Percentiles rank a stretch among this genome's conserved stretches.
phyloP scores from a whole-genome alignment of 371 early-diverging fungal species.

The Rhizopus delemar region DNA sequence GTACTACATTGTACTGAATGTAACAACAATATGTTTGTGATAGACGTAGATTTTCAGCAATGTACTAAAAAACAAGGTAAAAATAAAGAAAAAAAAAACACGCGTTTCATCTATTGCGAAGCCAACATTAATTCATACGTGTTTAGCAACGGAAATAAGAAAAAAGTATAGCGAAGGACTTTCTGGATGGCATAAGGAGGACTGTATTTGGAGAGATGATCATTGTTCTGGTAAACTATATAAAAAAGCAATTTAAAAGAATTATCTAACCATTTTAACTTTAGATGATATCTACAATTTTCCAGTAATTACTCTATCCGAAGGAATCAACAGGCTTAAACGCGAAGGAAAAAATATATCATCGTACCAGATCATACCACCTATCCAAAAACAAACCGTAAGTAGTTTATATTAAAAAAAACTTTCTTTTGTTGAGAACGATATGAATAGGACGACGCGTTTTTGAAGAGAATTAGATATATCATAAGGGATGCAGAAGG shows the following conservation, averaged over 20 bases:
- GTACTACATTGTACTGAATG: slow-evolving; percentile 15
- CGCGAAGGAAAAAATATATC: slow-evolving; percentile 4
- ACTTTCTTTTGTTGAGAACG: background rate
- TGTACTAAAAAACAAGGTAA: slow-evolving; percentile 9
- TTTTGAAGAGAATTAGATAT: slow-evolving; percentile 3
- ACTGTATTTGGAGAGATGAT: slow-evolving; percentile 14
- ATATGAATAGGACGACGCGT: slow-evolving; percentile 8
- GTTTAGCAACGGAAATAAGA: background rate
- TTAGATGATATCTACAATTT: slow-evolving; percentile 6
- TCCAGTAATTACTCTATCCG: slow-evolving; percentile 5
- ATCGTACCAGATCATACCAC: background rate
- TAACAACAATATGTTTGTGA: slow-evolving; percentile 13
- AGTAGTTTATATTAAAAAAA: background rate
- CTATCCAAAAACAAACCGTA: background rate
- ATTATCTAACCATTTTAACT: no score
- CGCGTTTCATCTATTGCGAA: background rate
- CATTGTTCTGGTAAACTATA: slow-evolving; percentile 1
- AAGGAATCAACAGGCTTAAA: slow-evolving; percentile 9
- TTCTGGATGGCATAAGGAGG: slow-evolving; percentile 7
- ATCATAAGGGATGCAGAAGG: slow-evolving; percentile 9
- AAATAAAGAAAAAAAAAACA: background rate
- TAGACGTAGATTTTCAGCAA: slow-evolving; percentile 1
- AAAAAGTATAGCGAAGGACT: slow-evolving; percentile 16
- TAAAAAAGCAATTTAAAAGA: background rate
- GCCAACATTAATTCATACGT: background rate